These are phyloP conservation scores for Tuber umbilicatum DNA, from an alignment of 495 filamentous ascomycete species.

Conservation along the genomic window DNA sequence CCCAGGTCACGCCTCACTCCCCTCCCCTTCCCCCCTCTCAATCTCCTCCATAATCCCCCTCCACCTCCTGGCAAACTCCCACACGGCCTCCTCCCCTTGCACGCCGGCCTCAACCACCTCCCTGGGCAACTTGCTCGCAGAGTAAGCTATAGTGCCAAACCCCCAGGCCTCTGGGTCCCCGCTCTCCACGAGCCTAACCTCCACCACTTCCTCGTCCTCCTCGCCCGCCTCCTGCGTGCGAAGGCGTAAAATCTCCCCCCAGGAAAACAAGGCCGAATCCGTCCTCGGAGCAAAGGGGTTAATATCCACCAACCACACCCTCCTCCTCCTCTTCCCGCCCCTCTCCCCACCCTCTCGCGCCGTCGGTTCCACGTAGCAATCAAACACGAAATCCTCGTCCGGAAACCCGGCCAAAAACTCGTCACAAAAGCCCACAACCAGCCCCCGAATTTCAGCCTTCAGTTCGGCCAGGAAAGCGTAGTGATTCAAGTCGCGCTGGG, in stretches of 20 bases:
- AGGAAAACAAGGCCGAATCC: constrained; percentile 81
- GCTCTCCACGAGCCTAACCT: constrained; percentile 70
- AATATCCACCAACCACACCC: constrained; percentile 83
- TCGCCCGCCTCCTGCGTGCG: constrained; percentile 44
- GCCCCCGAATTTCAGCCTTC: constrained; percentile 53
- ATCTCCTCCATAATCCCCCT: constrained; percentile 62
- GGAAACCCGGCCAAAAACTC: constrained; percentile 66
- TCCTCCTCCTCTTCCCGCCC: constrained; percentile 41
- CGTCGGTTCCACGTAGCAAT: constrained; percentile 73
- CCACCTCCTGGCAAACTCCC: constrained; percentile 84
- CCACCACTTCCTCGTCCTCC: constrained; percentile 49
- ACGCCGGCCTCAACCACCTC: constrained; percentile 89
- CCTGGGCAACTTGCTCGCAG: constrained; percentile 87
- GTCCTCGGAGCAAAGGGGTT: constrained; percentile 92
- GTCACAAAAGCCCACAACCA: constrained; percentile 68
- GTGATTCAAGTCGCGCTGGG: constrained; percentile 83
- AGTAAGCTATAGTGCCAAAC: constrained; percentile 80
- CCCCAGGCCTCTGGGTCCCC: constrained; percentile 52
- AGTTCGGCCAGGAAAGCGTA: constrained; percentile 72
- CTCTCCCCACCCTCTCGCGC: constrained; percentile 50
- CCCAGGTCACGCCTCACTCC: background rate
- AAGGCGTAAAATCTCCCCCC: constrained; percentile 75
- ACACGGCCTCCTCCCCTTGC: constrained; percentile 64
- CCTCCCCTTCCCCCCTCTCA: constrained; percentile 29
- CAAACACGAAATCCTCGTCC: constrained; percentile 78